These are phyloP conservation scores for Canariomyces notabilis DNA, from an alignment of 2,329 filamentous ascomycete genomes.

Conservation along the genomic window DNA sequence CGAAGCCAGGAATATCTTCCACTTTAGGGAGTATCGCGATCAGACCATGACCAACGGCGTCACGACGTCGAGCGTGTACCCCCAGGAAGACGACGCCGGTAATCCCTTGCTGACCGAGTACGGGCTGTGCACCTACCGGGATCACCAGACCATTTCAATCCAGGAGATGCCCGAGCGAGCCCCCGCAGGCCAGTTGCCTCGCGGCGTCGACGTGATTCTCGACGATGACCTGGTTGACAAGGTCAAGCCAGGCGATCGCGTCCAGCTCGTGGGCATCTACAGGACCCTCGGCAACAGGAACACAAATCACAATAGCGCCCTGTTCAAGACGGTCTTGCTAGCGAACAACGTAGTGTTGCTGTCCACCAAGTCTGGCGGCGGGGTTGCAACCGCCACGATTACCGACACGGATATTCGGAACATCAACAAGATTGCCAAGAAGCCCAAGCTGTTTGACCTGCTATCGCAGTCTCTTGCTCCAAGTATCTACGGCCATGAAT, in stretches of 20 bases:
- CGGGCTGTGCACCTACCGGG: slow-evolving; percentile 89
- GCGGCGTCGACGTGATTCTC: slow-evolving; percentile 91
- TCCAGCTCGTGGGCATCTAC: slow-evolving; percentile 96
- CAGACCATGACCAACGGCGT: slow-evolving; percentile 95
- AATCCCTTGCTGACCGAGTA: slow-evolving; percentile 94
- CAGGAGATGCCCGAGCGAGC: slow-evolving; percentile 99
- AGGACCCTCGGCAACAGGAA: slow-evolving; percentile 92
- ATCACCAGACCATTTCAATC: slow-evolving; percentile 96
- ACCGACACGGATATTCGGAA: slow-evolving; percentile 97
- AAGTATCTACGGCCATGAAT: slow-evolving; percentile 93
- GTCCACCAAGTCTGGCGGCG: slow-evolving; percentile 92
- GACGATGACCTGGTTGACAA: slow-evolving; percentile 95
- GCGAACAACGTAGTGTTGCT: slow-evolving; percentile 94
- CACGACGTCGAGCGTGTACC: slow-evolving; percentile 87
- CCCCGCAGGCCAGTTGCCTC: slow-evolving; percentile 88
- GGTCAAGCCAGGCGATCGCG: slow-evolving; percentile 91
- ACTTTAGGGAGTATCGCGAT: slow-evolving; percentile 86
- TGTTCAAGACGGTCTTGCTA: slow-evolving; percentile 90
- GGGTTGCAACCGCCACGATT: slow-evolving; percentile 84
- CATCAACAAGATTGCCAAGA: slow-evolving; percentile 96
- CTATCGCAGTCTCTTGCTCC: slow-evolving; percentile 91
- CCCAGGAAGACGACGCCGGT: slow-evolving; percentile 86
- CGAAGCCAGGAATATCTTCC: slow-evolving; percentile 78
- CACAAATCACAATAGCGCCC: slow-evolving; percentile 79
- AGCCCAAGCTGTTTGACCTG: slow-evolving; percentile 86